Percentiles rank a stretch among this genome's conserved stretches.
Evolutionary conservation across 164 flowering plant genomes (phyloP).

Genomic region (Berberis vulgaris): DNA sequence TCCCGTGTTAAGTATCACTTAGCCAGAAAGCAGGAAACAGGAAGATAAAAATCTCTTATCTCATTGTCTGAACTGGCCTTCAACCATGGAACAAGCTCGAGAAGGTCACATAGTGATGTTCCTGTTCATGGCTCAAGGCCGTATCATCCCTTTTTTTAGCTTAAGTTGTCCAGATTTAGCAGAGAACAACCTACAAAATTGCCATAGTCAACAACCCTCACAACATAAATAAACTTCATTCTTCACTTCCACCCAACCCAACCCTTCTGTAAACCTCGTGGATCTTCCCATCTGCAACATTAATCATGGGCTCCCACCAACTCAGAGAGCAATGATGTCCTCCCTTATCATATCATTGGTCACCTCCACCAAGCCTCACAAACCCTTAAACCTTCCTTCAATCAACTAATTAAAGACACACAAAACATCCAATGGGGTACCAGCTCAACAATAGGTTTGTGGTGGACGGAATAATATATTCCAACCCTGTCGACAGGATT

Average conservation of each 20-base stretch:
- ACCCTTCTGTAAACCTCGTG: neutral
- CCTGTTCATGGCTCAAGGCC: conserved; percentile 10
- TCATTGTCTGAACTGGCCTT: too few relatives aligned
- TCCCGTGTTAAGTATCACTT: too few relatives aligned
- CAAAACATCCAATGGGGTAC: neutral
- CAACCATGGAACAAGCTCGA: neutral
- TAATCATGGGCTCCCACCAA: neutral
- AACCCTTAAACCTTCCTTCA: conserved; percentile 6
- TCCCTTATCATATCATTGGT: conserved; percentile 1
- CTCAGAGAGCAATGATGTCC: conserved; percentile 2
- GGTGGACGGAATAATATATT: too few relatives aligned
- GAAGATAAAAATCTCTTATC: too few relatives aligned
- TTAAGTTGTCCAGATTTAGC: neutral
- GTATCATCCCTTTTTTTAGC: conserved; percentile 2
- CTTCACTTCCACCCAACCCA: neutral
- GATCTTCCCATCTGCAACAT: neutral
- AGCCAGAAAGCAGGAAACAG: too few relatives aligned
- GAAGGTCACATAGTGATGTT: neutral
- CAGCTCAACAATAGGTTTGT: too few relatives aligned
- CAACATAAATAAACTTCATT: neutral
- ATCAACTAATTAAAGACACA: neutral
- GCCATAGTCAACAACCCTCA: neutral
- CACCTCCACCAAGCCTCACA: neutral
- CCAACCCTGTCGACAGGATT: too few relatives aligned
- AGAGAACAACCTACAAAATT: neutral